Conservation (phyloP, 2,329 filamentous ascomycete genomes). For the Pseudogymnoascus sp. region DNA sequence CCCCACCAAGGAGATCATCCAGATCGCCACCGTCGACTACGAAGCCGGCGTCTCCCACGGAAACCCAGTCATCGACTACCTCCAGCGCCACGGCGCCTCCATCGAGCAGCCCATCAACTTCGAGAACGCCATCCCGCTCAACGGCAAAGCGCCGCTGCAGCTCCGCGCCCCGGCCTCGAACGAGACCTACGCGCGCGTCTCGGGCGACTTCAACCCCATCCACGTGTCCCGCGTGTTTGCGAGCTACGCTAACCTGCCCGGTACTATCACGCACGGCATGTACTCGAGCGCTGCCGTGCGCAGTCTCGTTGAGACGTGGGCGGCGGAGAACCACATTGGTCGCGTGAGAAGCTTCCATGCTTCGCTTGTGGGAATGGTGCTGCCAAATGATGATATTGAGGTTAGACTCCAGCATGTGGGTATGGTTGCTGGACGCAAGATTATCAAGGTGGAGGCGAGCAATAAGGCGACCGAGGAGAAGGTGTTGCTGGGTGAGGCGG, state of each 20-base stretch:
- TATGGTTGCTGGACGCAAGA: constrained; percentile 97
- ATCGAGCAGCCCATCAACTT: constrained; percentile 97
- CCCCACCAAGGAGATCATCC: constrained; percentile 93
- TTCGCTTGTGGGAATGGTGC: constrained; percentile 94
- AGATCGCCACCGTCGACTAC: constrained; percentile 96
- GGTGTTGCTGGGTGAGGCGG: constrained; percentile 87
- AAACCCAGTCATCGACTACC: constrained; percentile 94
- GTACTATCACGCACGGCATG: constrained; percentile 98
- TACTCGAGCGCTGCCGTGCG: constrained; percentile 96
- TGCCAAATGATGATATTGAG: constrained; percentile 90
- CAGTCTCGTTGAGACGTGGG: constrained; percentile 96
- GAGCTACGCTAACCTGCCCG: constrained; percentile 88
- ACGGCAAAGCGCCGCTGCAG: constrained; percentile 80
- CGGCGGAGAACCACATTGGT: constrained; percentile 95
- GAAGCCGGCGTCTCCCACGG: constrained; percentile 85
- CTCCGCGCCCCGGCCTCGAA: constrained; percentile 91
- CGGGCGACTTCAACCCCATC: constrained; percentile 97
- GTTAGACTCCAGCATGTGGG: constrained; percentile 94
- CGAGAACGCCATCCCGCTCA: constrained; percentile 93
- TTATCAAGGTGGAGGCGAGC: constrained; percentile 95
- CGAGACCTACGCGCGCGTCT: constrained; percentile 95
- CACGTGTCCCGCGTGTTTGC: constrained; percentile 97
- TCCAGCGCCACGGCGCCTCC: constrained; percentile 80
- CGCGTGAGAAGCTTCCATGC: constrained; percentile 97
- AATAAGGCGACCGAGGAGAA: constrained; percentile 97